Conservation (phyloP, 2,329 filamentous ascomycete genomes). For the Neurospora sp. region DNA sequence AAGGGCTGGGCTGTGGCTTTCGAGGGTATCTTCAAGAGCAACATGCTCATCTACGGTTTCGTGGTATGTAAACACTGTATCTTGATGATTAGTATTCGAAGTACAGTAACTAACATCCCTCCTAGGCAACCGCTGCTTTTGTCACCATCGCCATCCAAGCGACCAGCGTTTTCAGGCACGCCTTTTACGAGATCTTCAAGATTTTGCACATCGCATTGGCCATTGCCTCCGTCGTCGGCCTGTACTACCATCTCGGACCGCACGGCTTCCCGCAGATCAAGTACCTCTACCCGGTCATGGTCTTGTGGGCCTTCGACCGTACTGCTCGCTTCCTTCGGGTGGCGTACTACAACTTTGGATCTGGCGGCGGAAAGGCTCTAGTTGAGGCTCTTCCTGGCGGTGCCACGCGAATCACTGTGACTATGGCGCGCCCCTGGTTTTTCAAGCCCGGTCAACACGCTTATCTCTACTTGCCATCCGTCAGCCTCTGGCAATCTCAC, state of each 20-base stretch:
- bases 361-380: constrained; percentile 56
- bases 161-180: constrained; percentile 61
- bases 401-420: constrained; percentile 62
- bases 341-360: constrained; percentile 56
- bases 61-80: constrained; percentile 39
- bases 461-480: constrained; percentile 66
- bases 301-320: constrained; percentile 61
- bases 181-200: constrained; percentile 73
- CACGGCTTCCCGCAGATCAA: constrained; percentile 44
- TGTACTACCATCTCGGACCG: constrained; percentile 59
- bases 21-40: constrained; percentile 23
- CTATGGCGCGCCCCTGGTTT: constrained; percentile 66
- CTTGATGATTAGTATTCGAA: background rate
- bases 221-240: constrained; percentile 46
- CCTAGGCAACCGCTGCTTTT: constrained; percentile 48
- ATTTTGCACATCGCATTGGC: constrained; percentile 59
- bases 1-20: constrained; percentile 41
- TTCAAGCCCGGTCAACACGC: constrained; percentile 70
- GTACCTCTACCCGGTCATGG: constrained; percentile 52
- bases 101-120: constrained; percentile 6
- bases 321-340: constrained; percentile 48
- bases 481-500: constrained; percentile 67
- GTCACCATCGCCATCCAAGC: constrained; percentile 58
- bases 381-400: constrained; percentile 70
- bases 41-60: constrained; percentile 52